A percentile compares a stretch with the other conserved stretches of the same genome.
Evolutionary conservation across 768 basidiomycete genomes (phyloP).

Genomic region (Russula earlei): DNA sequence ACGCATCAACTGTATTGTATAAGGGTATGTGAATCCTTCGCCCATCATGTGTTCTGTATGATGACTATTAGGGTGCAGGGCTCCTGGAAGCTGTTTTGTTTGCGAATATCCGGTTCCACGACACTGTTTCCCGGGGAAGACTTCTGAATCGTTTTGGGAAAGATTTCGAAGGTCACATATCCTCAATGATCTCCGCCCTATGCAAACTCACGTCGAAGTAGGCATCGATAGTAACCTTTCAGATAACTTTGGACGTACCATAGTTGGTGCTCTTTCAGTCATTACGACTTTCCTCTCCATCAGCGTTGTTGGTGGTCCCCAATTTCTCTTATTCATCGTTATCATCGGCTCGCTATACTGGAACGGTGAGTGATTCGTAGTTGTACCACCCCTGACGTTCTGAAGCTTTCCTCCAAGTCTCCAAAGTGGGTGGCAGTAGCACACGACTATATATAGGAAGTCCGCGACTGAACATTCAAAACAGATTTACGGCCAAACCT

Average conservation of each 20-base stretch:
- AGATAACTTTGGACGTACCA: conserved; percentile 77
- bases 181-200: not conserved
- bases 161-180: conserved; percentile 61
- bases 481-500: conserved; percentile 70
- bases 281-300: conserved; percentile 64
- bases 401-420: not conserved
- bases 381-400: not conserved
- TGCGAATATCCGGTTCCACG: conserved; percentile 87
- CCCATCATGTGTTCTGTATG: not conserved
- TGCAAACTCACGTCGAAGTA: conserved; percentile 25
- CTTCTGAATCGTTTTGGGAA: conserved; percentile 81
- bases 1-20: conserved; percentile 70
- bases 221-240: conserved; percentile 77
- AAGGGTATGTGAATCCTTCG: conserved; percentile 34
- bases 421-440: conserved; percentile 5
- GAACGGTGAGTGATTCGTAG: conserved; percentile 39
- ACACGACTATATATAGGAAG: not conserved
- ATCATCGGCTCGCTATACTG: conserved; percentile 58
- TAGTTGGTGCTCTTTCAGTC: conserved; percentile 61
- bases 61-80: conserved; percentile 25
- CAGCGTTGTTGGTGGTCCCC: conserved; percentile 67
- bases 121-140: conserved; percentile 81
- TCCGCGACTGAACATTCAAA: conserved; percentile 22
- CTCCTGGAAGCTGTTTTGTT: conserved; percentile 77
- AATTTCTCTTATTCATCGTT: conserved; percentile 55